Base-by-base conservation (phyloP, 75 land plant genomes). In the Cryptomeria japonica region DNA sequence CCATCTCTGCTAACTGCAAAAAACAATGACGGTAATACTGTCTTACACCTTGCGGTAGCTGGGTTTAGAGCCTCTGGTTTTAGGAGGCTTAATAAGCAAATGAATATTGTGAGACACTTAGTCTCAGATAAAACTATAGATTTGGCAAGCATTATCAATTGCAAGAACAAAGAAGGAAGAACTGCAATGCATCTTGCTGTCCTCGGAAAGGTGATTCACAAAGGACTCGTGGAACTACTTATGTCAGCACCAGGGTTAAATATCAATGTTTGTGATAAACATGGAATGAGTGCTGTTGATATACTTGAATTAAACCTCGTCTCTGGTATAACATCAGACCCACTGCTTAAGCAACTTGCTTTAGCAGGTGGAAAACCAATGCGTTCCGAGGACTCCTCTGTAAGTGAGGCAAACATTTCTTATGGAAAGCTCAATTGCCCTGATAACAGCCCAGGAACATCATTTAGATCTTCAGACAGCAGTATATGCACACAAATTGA, bases 171-270 rank as follows among this genome's bases (percentile, higher is more conserved):
- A 72, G 93, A 96, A 15, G 97, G 95, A 19, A 86, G 92, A 83
- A 92, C 95, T 64, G 94, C 92, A 42, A 93, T 96, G 78, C 97
- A 96, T 88, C 84, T 92, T 84, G 95, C 94, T 22, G 88, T 92
- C 58, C 90, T 90, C 47, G 92, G 91, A 47, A 91, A 92, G 77
- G 84, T 39, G 85, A 88, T 94, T 76, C 93, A 94, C 11, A 86
- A 92, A 39, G 89, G 92, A 32, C 76, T 96, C 0, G 92, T 92
- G 5, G 86, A 93, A 72, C 90, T 93, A 38, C 85, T 96, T 19
- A 90, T 96, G 93, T 87, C 92, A 53, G 90, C 88, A 0, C 86
- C 56, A 1, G 90, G 88, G 16, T 93, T 96, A 61, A 32, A 93
- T 68, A 83, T 96, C 14, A 94, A 94, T 68, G 56, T 88, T 14